Evolutionary conservation across 495 filamentous ascomycete species (phyloP).

Genomic region (Penicillium turbatum): DNA sequence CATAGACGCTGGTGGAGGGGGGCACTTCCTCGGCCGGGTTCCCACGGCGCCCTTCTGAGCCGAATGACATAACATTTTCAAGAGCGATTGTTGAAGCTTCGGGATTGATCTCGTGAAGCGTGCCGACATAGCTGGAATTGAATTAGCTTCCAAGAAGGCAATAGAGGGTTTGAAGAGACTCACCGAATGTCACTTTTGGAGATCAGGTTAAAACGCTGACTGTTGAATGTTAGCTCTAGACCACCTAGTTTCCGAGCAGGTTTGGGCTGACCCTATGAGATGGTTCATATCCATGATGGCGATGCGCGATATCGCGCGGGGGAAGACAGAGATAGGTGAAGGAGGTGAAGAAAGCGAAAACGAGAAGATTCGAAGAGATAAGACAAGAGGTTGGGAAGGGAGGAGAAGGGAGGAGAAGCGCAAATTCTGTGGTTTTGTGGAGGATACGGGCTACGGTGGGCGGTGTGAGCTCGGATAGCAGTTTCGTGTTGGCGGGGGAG

Average conservation of each 20-base stretch:
- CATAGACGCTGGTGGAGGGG: constrained; percentile 80
- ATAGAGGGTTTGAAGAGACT: constrained; percentile 21
- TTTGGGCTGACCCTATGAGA: constrained; percentile 48
- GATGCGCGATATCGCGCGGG: constrained; percentile 36
- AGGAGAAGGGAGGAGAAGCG: constrained; percentile 25
- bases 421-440: constrained; percentile 36
- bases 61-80: constrained; percentile 88
- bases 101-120: constrained; percentile 95
- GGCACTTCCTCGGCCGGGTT: constrained; percentile 75
- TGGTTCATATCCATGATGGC: constrained; percentile 52
- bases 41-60: constrained; percentile 82
- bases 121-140: constrained; percentile 77
- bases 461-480: constrained; percentile 37
- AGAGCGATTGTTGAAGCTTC: constrained; percentile 93
- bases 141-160: constrained; percentile 21
- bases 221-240: constrained; percentile 46
- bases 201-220: constrained; percentile 63
- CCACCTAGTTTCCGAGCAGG: constrained; percentile 34
- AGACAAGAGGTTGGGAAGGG: constrained; percentile 21
- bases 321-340: constrained; percentile 15
- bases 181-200: constrained; percentile 97
- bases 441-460: constrained; percentile 37
- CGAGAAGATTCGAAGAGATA: constrained; percentile 4
- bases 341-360: constrained; percentile 7
- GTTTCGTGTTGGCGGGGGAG: constrained; percentile 13